A percentile compares a stretch with the other conserved stretches of the same genome.
Evolutionary conservation across 805 yeast genomes (phyloP).

Genomic region (Metschnikowia hibisci): DNA sequence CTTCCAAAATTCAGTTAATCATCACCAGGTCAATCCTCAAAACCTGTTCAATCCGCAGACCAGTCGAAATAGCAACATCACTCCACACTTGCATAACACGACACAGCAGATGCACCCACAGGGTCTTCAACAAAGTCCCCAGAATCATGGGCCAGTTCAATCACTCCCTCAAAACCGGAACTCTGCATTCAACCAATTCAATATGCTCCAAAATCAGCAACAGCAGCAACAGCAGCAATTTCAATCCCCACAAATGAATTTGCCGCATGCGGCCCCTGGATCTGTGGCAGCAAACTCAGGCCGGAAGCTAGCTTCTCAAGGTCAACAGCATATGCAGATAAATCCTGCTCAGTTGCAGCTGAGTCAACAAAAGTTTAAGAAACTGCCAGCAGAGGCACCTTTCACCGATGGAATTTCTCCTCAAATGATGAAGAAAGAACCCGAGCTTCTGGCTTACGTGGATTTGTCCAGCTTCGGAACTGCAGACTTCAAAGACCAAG

Average conservation of each 20-base stretch:
- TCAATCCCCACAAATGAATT: slow-evolving; percentile 8
- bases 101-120: slow-evolving; percentile 7
- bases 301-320: slow-evolving; percentile 2
- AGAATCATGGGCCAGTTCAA: slow-evolving; percentile 9
- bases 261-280: slow-evolving; percentile 5
- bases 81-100: slow-evolving; percentile 1
- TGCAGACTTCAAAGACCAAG: slow-evolving; percentile 4
- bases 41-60: neutral
- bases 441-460: slow-evolving; percentile 8
- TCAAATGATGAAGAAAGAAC: slow-evolving; percentile 17
- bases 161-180: slow-evolving; percentile 2
- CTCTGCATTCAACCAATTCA: slow-evolving; percentile 5
- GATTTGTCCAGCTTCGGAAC: slow-evolving; percentile 1
- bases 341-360: slow-evolving; percentile 4
- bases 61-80: slow-evolving; percentile 2
- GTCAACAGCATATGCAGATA: slow-evolving; percentile 4
- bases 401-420: slow-evolving; percentile 14
- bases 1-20: neutral
- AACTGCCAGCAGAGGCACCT: slow-evolving; percentile 8
- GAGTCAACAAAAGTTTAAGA: neutral
- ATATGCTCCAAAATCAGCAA: slow-evolving; percentile 2
- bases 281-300: slow-evolving; percentile 3
- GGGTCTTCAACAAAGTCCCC: slow-evolving; percentile 1
- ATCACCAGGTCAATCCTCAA: slow-evolving; percentile 1
- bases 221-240: slow-evolving; percentile 6